A percentile compares a stretch with the other conserved stretches of the same genome.
Conservation (phyloP, 1,284 basidiomycete species). For the Exsudoporus floridanus region DNA sequence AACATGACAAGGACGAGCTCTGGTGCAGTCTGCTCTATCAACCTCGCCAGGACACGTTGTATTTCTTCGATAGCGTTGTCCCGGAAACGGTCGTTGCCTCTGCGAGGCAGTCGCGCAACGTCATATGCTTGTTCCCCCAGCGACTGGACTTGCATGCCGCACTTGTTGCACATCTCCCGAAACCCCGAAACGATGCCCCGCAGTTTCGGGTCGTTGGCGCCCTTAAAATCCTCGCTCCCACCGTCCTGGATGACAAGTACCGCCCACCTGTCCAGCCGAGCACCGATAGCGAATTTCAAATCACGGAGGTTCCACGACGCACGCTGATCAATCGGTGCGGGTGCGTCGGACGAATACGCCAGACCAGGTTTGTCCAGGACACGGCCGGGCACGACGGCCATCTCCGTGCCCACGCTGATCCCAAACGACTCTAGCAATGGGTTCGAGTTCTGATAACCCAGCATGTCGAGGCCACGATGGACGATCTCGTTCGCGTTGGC, state of each 20-base stretch:
- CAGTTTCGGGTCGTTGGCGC: slow-evolving; percentile 47
- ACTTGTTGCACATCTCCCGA: slow-evolving; percentile 52
- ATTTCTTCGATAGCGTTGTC: slow-evolving; percentile 22
- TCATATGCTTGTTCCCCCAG: slow-evolving; percentile 1
- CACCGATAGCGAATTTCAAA: slow-evolving; percentile 61
- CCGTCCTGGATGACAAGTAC: slow-evolving; percentile 64
- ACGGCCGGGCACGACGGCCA: slow-evolving; percentile 73
- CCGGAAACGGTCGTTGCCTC: slow-evolving; percentile 4
- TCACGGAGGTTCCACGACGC: slow-evolving; percentile 67
- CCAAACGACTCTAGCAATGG: slow-evolving; percentile 56
- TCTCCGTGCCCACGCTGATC: slow-evolving; percentile 56
- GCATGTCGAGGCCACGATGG: slow-evolving; percentile 52
- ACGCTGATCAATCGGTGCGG: slow-evolving; percentile 50
- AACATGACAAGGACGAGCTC: slow-evolving; percentile 55
- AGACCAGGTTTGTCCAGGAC: slow-evolving; percentile 60
- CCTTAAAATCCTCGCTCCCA: slow-evolving; percentile 43
- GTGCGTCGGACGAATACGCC: slow-evolving; percentile 47
- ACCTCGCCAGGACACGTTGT: slow-evolving; percentile 16
- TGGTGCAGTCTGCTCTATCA: slow-evolving; percentile 29
- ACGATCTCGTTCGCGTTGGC: slow-evolving; percentile 62
- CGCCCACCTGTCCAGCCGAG: slow-evolving; percentile 54
- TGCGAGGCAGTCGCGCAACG: slow-evolving; percentile 8
- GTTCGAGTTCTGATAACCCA: slow-evolving; percentile 54
- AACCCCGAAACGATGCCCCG: slow-evolving; percentile 48
- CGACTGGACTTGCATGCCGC: slow-evolving; percentile 51